Evolutionary conservation across 768 basidiomycete species (phyloP).

Genomic region (Mycena vulgaris): DNA sequence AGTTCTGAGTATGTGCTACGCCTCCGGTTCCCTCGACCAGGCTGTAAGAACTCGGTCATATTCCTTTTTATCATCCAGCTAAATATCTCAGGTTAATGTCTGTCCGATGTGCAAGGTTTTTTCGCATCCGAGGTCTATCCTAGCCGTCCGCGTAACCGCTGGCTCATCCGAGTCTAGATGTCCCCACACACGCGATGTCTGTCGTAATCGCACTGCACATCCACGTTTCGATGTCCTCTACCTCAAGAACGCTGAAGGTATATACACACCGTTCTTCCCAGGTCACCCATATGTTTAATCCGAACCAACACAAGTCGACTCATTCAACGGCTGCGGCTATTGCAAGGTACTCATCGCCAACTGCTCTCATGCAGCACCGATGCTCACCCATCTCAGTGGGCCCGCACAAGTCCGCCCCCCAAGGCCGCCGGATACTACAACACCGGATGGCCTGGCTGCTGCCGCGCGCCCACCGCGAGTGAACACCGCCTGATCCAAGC

Average conservation of each 20-base stretch:
- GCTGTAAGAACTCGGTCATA: too few relatives aligned
- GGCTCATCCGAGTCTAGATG: slow-evolving; percentile 65
- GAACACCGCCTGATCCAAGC: slow-evolving; percentile 77
- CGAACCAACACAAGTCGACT: slow-evolving; percentile 68
- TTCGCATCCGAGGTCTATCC: slow-evolving; percentile 70
- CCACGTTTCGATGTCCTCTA: slow-evolving; percentile 85
- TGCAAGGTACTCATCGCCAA: slow-evolving; percentile 77
- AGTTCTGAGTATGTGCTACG: slow-evolving; percentile 93
- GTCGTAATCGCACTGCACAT: slow-evolving; percentile 81
- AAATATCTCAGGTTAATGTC: too few relatives aligned
- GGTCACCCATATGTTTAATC: slow-evolving; percentile 27
- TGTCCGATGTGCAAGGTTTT: slow-evolving; percentile 93
- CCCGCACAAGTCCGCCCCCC: slow-evolving; percentile 68
- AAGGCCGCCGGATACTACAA: slow-evolving; percentile 75
- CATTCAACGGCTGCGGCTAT: slow-evolving; percentile 90
- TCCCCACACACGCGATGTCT: slow-evolving; percentile 82
- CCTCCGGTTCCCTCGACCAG: slow-evolving; percentile 78
- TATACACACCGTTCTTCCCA: slow-evolving; percentile 39
- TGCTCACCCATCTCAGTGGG: slow-evolving; percentile 70
- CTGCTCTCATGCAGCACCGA: slow-evolving; percentile 37
- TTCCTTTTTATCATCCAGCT: too few relatives aligned
- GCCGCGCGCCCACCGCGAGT: slow-evolving; percentile 74
- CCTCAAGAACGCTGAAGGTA: slow-evolving; percentile 92
- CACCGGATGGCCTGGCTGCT: slow-evolving; percentile 91
- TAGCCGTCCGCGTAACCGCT: slow-evolving; percentile 10